Evolutionary conservation across 2,329 filamentous ascomycete species (phyloP), one percentile per base, ranked within the genome.

Genomic region (Cytospora schulzeri): DNA sequence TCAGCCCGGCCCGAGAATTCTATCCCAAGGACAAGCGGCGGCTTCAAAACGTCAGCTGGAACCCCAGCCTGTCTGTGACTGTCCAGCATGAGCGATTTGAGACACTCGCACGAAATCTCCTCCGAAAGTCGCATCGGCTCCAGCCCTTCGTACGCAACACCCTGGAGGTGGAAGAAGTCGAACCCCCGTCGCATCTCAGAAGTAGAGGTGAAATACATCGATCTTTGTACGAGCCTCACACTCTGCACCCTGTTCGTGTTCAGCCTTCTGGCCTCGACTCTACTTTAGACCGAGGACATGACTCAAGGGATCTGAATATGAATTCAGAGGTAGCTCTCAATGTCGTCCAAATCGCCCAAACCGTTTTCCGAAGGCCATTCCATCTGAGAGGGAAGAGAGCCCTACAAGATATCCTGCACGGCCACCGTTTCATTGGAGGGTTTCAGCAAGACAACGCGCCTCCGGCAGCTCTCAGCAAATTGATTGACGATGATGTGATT

Each of bases 21-120:
- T 81, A 81, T n/a, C 80, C 80, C 0, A 67, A 66, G 0, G 67
- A 73, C 0, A 66, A 73, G 15, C 71, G 71, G 2, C 51, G 74
- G 0, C 74, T 78, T 64, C 78, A 80, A 45, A 76, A 67, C 0
- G 75, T 74, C 2, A 26, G 4, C 0, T 81, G 79, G 78, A 66
- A 75, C 51, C 1, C 62, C 0, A 1, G 66, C 3, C 58, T 79
- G 2, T 76, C 79, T 0, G 66, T 68, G 1, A 70, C 70, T 0
- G 71, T 78, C 17, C 80, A 82, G 38, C 76, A 77, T 31, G 79
- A 81, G 38, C 71, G 71, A 1, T 74, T 77, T 17, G 69, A 71
- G 3, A 68, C 69, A 6, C 63, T 77, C 0, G 74, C 75, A 0
- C 57, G 67, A 4, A 24, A 57, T 0, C 75, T 81, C 14, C 24